These are phyloP conservation scores for Talaromyces trachyspermus DNA, from an alignment of 495 filamentous ascomycete species.

Conservation along the genomic window DNA sequence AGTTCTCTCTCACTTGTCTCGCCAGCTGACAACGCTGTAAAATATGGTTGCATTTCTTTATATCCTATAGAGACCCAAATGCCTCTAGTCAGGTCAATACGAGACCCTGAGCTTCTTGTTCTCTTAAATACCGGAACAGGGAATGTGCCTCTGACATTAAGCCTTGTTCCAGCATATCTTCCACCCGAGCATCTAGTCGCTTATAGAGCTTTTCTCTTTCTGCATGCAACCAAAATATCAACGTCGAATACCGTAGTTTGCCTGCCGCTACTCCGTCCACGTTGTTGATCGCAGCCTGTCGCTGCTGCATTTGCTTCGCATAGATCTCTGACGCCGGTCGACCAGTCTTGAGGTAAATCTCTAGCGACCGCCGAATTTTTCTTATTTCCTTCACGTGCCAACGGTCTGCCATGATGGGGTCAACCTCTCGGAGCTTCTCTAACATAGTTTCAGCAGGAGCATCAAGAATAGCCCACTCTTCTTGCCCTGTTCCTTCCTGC, in stretches of 20 bases:
- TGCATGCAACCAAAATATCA: conserved; percentile 86
- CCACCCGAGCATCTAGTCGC: conserved; percentile 69
- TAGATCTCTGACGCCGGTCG: conserved; percentile 82
- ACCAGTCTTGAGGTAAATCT: conserved; percentile 79
- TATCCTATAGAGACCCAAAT: conserved; percentile 97
- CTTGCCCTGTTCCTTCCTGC: conserved; percentile 1
- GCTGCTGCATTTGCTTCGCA: conserved; percentile 52
- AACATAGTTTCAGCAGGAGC: conserved; percentile 62
- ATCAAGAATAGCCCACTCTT: conserved; percentile 64
- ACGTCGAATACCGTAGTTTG: conserved; percentile 44
- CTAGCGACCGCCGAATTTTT: conserved; percentile 83
- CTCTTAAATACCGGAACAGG: conserved; percentile 48
- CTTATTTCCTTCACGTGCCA: conserved; percentile 93
- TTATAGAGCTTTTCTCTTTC: conserved; percentile 54
- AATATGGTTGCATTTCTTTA: conserved; percentile 75
- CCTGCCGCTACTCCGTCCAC: conserved; percentile 15
- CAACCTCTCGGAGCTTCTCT: conserved; percentile 64
- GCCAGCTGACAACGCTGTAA: conserved; percentile 41
- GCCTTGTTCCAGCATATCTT: conserved; percentile 72
- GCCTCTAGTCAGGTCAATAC: conserved; percentile 64
- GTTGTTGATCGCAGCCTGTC: conserved; percentile 16
- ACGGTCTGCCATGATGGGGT: conserved; percentile 78
- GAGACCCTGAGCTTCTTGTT: conserved; percentile 39
- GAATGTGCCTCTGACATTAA: conserved; percentile 60
- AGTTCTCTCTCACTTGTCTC: conserved; percentile 30